These are phyloP conservation scores for Paulownia fortunei DNA, from an alignment of 257 asterid species.

Conservation along the genomic window DNA sequence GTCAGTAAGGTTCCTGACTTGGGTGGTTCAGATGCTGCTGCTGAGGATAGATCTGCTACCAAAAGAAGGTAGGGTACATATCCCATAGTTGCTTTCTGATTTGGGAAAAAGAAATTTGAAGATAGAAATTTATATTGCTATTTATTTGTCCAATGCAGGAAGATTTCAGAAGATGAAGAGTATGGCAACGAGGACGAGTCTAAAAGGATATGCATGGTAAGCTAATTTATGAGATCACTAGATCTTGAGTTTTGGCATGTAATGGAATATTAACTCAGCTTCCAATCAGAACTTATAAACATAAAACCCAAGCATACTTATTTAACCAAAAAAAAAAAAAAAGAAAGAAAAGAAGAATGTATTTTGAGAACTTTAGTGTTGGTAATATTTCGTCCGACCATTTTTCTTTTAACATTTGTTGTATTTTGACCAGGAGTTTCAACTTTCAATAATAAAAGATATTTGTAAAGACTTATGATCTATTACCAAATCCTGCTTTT, in stretches of 20 bases:
- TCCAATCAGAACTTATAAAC: neutral
- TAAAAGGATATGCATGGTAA: constrained; percentile 45
- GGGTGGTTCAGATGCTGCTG: constrained; percentile 57
- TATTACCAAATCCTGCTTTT: neutral
- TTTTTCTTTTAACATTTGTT: neutral
- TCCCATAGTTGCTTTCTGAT: neutral
- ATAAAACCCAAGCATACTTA: neutral
- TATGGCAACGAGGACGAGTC: constrained; percentile 43
- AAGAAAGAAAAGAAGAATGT: neutral
- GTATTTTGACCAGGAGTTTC: neutral
- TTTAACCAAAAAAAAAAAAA: too few species aligned
- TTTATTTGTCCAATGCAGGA: constrained; percentile 44
- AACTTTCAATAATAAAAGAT: neutral
- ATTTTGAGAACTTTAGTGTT: neutral
- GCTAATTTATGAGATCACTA: constrained; percentile 8
- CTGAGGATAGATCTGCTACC: constrained; percentile 45
- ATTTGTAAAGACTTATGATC: neutral
- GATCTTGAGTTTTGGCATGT: neutral
- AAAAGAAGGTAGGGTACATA: constrained; percentile 48
- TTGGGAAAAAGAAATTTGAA: neutral
- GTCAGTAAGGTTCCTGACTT: constrained; percentile 67
- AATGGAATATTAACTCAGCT: neutral
- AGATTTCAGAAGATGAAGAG: constrained; percentile 49
- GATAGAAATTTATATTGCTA: neutral
- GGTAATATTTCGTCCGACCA: neutral